Evolutionary conservation across 768 basidiomycete genomes (phyloP), one percentile per base, ranked within the genome.

Genomic region (Pleurotus giganteus): DNA sequence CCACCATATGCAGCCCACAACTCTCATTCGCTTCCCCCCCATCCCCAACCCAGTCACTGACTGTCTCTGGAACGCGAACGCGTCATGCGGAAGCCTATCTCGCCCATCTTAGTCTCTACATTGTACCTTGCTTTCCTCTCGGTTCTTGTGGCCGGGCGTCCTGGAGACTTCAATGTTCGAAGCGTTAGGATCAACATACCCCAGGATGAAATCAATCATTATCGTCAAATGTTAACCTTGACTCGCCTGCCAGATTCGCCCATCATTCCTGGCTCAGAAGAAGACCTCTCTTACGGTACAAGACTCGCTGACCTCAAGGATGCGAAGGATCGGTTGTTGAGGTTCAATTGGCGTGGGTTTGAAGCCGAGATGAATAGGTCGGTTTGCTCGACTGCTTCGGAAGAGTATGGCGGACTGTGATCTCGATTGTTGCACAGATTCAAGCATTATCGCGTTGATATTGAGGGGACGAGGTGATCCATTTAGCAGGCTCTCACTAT

Each of bases 151-250:
- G n/a, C n/a, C n/a, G n/a, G n/a, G n/a, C n/a, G n/a, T n/a, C n/a
- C n/a, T n/a, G n/a, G n/a, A 45, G 23, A 24, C 23, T 26, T 21
- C 43, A 45, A 24, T 24, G 19, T 45, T 5, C 49, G 17, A 19
- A 32, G 23, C 12, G 23, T 37, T 11, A 51, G 37, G 32, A 51
- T 51, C 34, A 26, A 51, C 24, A 51, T 51, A 19, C 49, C 49
- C n/a, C 49, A 51, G 34, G 49, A 51, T 34, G 49, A 51, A 37
- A 51, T 51, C 34, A 32, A 34, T 21, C 49, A 51, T 32, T 51
- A 36, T 37, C 49, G 34, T n/a, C 49, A 37, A 34, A 51, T 51
- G 34, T 21, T 51, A 34, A 51, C 49, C 11, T 21, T 51, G 19
- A 51, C 49, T 21, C 49, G 49, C 15, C 34, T 51, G 6, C 49